Evolutionary conservation across 192 early-diverging fungal species (phyloP).

Genomic region (Coemansia sp.): DNA sequence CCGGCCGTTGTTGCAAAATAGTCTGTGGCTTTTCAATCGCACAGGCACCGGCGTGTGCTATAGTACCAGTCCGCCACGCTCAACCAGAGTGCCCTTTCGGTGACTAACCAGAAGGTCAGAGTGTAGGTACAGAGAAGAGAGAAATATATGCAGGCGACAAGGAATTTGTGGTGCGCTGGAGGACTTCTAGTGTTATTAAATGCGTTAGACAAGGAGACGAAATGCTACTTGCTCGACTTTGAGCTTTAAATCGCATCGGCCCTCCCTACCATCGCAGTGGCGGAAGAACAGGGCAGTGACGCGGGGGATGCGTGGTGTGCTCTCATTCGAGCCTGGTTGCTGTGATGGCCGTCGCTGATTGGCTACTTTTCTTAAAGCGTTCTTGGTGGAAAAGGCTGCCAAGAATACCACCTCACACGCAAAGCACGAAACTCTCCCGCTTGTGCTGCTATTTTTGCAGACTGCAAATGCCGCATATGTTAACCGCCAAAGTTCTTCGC

Average conservation of each 20-base stretch:
- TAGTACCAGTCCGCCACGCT: background rate
- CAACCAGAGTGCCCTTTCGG: background rate
- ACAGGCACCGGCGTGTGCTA: background rate
- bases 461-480: too few species aligned
- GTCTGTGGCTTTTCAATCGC: background rate
- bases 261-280: background rate
- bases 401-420: background rate
- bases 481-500: too few species aligned
- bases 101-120: background rate
- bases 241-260: background rate
- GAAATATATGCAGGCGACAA: background rate
- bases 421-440: background rate
- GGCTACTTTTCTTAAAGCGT: background rate
- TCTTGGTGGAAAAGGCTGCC: background rate
- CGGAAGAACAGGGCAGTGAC: too few species aligned
- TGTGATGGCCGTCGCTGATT: conserved; percentile 5
- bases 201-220: background rate
- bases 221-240: background rate
- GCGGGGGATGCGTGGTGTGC: background rate
- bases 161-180: background rate
- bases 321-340: conserved; percentile 1
- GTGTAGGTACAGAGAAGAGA: background rate
- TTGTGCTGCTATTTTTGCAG: background rate
- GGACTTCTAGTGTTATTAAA: background rate
- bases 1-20: conserved; percentile 1